Evolutionary conservation across 2,329 filamentous ascomycete genomes (phyloP), one percentile per base, ranked within the genome.

Genomic region (Penicillium sp.): DNA sequence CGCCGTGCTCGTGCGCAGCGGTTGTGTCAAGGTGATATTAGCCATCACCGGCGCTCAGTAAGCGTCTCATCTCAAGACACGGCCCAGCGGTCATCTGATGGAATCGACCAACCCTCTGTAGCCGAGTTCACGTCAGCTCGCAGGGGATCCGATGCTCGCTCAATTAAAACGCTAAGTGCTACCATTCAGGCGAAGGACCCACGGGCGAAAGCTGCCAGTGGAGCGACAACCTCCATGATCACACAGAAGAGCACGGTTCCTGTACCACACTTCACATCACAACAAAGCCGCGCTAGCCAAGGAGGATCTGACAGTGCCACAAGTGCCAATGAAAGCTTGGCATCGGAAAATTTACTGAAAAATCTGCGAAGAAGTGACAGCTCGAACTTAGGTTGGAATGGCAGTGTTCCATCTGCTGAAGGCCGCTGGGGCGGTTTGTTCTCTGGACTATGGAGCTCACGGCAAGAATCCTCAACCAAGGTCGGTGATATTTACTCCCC

Each of bases 381-480:
- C 53, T 81, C 79, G 8, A 74, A 77, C 39, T 67, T 73, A 11
- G 79, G 77, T 58, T 75, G 75, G 49, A 72, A 76, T 48, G 80
- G 77, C 56, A 80, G 76, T 52, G 75, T 80, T 23, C 79, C 80
- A 21, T 76, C 77, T 31, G 72, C 76, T 4, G 67, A 69, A 50
- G 82, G 80, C 55, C 79, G 80, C 33, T 86, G 83, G 84, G 81
- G 82, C 21, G 83, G 79, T 33, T 72, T 86, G 47, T 80, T 85
- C 63, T 84, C 81, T 56, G 78, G 78, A 2, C 78, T 86, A 56
- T 86, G 84, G 84, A 79, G 74, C 61, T 73, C 76, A 35, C 79
- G 76, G 16, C 77, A 80, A 49, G 78, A 77, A 46, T 81, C 81
- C 2, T 79, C 81, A 8, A 77, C 75, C 10, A 77, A 77, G 53